Evolutionary conservation across 169 alveolate species (phyloP).

Genomic region (Plasmodium fragile): DNA sequence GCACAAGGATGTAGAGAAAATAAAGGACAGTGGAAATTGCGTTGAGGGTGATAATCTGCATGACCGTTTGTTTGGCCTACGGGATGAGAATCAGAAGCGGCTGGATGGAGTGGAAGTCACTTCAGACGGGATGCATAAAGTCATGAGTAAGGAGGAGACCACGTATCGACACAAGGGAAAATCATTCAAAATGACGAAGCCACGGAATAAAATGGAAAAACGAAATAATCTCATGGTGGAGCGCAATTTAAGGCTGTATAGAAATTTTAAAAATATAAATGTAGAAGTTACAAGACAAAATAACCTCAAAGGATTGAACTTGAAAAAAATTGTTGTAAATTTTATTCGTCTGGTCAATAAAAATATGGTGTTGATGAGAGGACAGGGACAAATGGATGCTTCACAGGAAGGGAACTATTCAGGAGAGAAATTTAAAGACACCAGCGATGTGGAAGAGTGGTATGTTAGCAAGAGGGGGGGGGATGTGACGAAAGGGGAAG

Average conservation of each 20-base stretch:
- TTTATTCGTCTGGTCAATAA: conserved; percentile 34
- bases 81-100: not conserved
- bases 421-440: not conserved
- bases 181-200: not conserved
- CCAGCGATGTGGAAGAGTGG: conserved; percentile 30
- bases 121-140: not conserved
- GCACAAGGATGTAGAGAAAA: conserved; percentile 11
- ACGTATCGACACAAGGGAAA: not conserved
- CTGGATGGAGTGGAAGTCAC: not conserved
- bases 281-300: conserved; percentile 63
- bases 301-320: conserved; percentile 27
- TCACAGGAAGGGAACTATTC: not conserved
- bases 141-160: not conserved
- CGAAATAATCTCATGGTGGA: not conserved
- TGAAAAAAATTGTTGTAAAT: conserved; percentile 15
- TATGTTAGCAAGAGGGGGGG: not conserved
- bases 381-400: not conserved
- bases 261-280: conserved; percentile 65
- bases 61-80: not conserved
- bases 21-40: not conserved
- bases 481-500: not conserved
- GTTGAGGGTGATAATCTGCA: not conserved
- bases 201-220: not conserved
- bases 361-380: conserved; percentile 9
- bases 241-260: conserved; percentile 29